These are phyloP conservation scores for Euphorbia peplus DNA, from an alignment of 345 rosid genomes.

Conservation along the genomic window DNA sequence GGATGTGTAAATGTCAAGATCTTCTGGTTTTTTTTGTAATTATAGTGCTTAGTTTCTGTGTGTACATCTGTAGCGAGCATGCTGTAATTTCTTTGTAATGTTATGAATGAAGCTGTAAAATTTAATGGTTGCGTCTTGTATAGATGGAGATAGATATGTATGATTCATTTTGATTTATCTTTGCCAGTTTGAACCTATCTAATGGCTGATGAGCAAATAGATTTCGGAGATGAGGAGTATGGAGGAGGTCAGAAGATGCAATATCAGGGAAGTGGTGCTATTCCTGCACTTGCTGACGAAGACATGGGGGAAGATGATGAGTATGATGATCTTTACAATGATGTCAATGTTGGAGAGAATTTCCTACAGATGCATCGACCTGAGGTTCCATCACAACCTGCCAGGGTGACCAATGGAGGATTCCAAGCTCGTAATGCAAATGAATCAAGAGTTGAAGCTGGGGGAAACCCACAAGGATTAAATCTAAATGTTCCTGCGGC, in stretches of 20 bases:
- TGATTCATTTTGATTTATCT: slow-evolving; percentile 20
- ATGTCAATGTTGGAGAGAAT: slow-evolving; percentile 83
- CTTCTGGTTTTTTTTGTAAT: neutral
- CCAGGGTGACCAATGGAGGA: slow-evolving; percentile 36
- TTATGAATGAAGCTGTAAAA: neutral
- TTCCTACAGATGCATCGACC: slow-evolving; percentile 57
- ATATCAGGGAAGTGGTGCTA: slow-evolving; percentile 72
- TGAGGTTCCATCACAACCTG: slow-evolving; percentile 42
- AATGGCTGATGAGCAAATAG: slow-evolving; percentile 57
- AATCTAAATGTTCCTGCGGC: slow-evolving; percentile 36
- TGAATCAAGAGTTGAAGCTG: slow-evolving; percentile 40
- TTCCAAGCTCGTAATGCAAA: slow-evolving; percentile 32
- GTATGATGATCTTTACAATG: slow-evolving; percentile 81
- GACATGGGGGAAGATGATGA: slow-evolving; percentile 79
- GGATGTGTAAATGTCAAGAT: neutral
- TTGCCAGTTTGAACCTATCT: slow-evolving; percentile 41
- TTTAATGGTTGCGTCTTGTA: slow-evolving; percentile 9
- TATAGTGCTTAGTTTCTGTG: neutral
- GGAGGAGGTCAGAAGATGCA: slow-evolving; percentile 52
- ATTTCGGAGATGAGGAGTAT: slow-evolving; percentile 47
- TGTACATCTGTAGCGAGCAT: neutral
- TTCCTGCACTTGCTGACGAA: slow-evolving; percentile 81
- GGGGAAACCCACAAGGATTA: slow-evolving; percentile 30
- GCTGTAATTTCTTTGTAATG: neutral
- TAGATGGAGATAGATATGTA: slow-evolving; percentile 11